Percentiles rank a stretch among this genome's conserved stretches.
Evolutionary conservation across 106 monocot species (phyloP).

Genomic region (Hemerocallis citrina): DNA sequence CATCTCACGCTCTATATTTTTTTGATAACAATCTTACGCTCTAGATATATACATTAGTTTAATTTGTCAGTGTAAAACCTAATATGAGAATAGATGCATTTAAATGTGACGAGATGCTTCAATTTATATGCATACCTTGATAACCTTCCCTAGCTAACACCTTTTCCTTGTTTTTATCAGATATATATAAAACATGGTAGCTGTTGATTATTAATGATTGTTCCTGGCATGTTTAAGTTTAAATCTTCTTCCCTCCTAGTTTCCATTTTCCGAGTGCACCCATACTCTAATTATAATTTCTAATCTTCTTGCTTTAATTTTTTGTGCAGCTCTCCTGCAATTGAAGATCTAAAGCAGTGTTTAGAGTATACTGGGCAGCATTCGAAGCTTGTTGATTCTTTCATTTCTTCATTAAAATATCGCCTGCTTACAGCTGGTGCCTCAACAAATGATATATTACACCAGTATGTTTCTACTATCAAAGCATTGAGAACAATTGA

Average conservation of each 20-base stretch:
- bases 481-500: slow-evolving; percentile 88
- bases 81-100: background rate
- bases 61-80: no score
- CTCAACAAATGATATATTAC: slow-evolving; percentile 98
- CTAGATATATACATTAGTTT: no score
- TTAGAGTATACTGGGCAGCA: slow-evolving; percentile 94
- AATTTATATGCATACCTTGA: background rate
- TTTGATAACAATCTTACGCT: no score
- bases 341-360: slow-evolving; percentile 92
- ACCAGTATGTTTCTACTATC: slow-evolving; percentile 99
- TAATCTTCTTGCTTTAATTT: slow-evolving; percentile 13
- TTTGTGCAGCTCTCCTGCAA: slow-evolving; percentile 79
- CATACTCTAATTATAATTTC: background rate
- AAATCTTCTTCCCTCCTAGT: background rate
- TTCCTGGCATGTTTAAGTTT: background rate
- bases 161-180: background rate
- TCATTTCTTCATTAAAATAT: slow-evolving; percentile 77
- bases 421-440: slow-evolving; percentile 98
- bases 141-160: background rate
- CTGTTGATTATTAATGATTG: background rate
- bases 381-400: slow-evolving; percentile 94
- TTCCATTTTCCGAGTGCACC: background rate
- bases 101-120: background rate
- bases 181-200: background rate
- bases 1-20: no score